Conservation (phyloP, 2,329 filamentous ascomycete genomes). For the Epichloe sylvatica region DNA sequence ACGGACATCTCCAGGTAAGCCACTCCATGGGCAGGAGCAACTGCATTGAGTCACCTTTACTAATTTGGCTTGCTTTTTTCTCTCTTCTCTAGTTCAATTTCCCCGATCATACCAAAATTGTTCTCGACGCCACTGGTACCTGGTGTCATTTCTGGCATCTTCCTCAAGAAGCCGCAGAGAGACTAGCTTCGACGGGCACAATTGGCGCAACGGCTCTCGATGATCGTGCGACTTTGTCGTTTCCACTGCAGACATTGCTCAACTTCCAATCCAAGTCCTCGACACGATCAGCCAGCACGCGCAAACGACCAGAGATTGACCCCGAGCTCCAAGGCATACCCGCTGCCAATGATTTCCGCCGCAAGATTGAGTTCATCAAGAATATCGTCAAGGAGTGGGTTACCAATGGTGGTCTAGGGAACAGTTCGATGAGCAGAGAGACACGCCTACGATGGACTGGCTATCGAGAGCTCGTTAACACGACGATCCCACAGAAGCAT, state of each 20-base stretch:
- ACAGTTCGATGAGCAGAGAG: conserved; percentile 43
- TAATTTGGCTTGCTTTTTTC: background rate
- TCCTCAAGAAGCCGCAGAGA: conserved; percentile 52
- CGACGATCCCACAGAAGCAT: conserved; percentile 43
- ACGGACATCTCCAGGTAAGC: conserved; percentile 60
- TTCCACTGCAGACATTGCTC: conserved; percentile 58
- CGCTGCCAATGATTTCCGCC: conserved; percentile 56
- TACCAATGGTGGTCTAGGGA: conserved; percentile 53
- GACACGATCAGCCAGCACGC: conserved; percentile 31
- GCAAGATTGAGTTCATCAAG: conserved; percentile 61
- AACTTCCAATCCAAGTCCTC: conserved; percentile 45
- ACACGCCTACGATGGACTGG: conserved; percentile 45
- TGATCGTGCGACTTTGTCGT: conserved; percentile 56
- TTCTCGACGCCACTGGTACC: conserved; percentile 59
- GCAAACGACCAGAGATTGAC: conserved; percentile 46
- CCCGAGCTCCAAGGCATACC: conserved; percentile 50
- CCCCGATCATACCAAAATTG: conserved; percentile 75
- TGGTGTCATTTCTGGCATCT: conserved; percentile 70
- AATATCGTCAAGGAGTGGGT: conserved; percentile 59
- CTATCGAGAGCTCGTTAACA: conserved; percentile 38
- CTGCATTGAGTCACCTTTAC: background rate
- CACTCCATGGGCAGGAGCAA: background rate
- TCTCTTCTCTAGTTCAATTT: conserved; percentile 56
- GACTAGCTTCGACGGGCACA: conserved; percentile 50
- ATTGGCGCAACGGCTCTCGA: conserved; percentile 57